These are phyloP conservation scores for Ramaria rubella DNA, from an alignment of 768 basidiomycete species.

Conservation along the genomic window DNA sequence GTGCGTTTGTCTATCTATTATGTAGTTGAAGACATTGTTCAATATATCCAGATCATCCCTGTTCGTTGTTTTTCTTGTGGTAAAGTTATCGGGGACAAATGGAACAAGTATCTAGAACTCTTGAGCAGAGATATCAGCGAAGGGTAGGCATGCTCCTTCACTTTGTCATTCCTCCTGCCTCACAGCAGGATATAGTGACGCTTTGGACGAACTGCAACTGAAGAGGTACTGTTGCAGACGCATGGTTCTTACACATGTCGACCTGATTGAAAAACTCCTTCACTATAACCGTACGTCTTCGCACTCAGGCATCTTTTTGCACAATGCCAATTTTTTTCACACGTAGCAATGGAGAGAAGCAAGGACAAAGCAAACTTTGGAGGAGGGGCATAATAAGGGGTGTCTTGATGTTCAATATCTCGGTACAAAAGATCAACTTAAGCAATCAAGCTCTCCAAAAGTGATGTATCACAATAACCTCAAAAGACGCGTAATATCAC, in stretches of 20 bases:
- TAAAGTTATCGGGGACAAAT: slow-evolving; percentile 95
- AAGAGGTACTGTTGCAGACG: slow-evolving; percentile 94
- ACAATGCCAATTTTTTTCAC: no score
- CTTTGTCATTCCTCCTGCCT: background rate
- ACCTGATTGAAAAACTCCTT: slow-evolving; percentile 92
- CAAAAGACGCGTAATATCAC: background rate
- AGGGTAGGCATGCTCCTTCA: slow-evolving; percentile 51
- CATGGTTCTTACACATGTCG: slow-evolving; percentile 97
- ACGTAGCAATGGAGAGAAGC: no score
- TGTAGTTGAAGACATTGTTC: background rate
- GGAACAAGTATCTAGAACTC: slow-evolving; percentile 81
- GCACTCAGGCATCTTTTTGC: no score
- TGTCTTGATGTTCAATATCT: no score
- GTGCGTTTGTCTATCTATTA: background rate
- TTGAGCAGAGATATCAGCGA: slow-evolving; percentile 77
- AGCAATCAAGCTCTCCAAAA: background rate
- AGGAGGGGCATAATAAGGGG: background rate
- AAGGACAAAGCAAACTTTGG: slow-evolving; percentile 4
- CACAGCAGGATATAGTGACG: slow-evolving; percentile 50
- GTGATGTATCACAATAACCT: background rate
- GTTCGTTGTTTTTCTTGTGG: slow-evolving; percentile 96
- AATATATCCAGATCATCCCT: slow-evolving; percentile 80
- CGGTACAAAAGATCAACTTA: no score
- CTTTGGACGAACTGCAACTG: slow-evolving; percentile 80
- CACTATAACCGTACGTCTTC: slow-evolving; percentile 83